A percentile compares a stretch with the other conserved stretches of the same genome.
Evolutionary conservation across 805 yeast species (phyloP).

Genomic region (Teunomyces gatunensis): DNA sequence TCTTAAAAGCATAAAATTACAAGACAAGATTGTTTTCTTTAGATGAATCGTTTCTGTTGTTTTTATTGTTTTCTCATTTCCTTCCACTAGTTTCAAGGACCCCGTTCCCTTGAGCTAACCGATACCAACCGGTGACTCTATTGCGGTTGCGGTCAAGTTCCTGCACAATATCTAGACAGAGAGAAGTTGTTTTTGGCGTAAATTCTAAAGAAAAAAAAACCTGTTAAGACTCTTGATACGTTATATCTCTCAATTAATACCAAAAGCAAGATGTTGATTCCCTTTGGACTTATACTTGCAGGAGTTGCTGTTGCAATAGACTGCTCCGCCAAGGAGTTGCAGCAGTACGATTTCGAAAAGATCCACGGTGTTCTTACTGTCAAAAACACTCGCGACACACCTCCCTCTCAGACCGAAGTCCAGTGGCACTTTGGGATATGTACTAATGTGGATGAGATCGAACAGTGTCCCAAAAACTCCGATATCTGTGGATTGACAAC

Average conservation of each 20-base stretch:
- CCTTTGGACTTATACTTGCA: constrained; percentile 2
- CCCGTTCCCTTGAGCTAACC: not conserved
- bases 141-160: not conserved
- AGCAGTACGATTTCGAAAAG: constrained; percentile 40
- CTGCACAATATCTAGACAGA: not conserved
- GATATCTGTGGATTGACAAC: constrained; percentile 75
- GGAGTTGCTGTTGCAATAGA: constrained; percentile 21
- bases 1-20: too few species aligned
- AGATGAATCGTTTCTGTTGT: too few species aligned
- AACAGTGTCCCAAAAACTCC: constrained; percentile 66
- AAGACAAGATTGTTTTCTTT: too few species aligned
- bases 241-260: not conserved
- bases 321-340: constrained; percentile 36
- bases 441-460: constrained; percentile 42
- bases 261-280: not conserved
- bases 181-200: not conserved
- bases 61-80: not conserved
- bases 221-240: constrained; percentile 4
- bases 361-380: constrained; percentile 45
- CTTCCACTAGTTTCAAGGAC: not conserved
- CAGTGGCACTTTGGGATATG: constrained; percentile 73
- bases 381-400: constrained; percentile 50
- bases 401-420: constrained; percentile 66
- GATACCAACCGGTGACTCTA: not conserved
- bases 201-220: not conserved